Conservation (phyloP, 2,329 filamentous ascomycete species). For the Stemphylium lycopersici region DNA sequence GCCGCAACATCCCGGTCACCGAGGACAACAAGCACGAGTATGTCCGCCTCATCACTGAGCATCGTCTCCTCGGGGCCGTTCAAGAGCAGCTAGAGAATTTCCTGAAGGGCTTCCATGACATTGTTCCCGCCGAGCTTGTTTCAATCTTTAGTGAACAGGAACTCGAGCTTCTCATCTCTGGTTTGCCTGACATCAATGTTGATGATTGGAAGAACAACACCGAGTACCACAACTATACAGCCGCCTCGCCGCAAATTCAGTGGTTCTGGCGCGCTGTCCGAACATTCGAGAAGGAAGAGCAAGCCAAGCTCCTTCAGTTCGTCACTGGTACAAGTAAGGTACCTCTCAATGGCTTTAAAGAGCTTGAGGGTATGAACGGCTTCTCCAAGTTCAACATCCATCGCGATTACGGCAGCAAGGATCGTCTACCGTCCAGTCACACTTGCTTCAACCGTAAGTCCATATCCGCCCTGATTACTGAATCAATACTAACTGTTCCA, state of each 20-base stretch:
- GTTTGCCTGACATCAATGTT: conserved; percentile 93
- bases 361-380: conserved; percentile 98
- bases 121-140: conserved; percentile 91
- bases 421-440: conserved; percentile 92
- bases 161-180: conserved; percentile 93
- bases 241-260: conserved; percentile 93
- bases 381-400: conserved; percentile 99
- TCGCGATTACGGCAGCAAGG: conserved; percentile 95
- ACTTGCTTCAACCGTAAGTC: conserved; percentile 99
- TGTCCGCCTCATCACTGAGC: conserved; percentile 90
- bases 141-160: conserved; percentile 99
- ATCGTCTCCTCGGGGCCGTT: conserved; percentile 89
- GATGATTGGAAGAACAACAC: conserved; percentile 99
- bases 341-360: conserved; percentile 97
- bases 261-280: conserved; percentile 99
- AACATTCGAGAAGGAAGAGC: conserved; percentile 98
- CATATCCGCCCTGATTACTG: neutral
- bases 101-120: conserved; percentile 95
- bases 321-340: conserved; percentile 99
- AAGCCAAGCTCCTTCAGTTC: conserved; percentile 95
- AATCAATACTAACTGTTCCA: conserved; percentile 43
- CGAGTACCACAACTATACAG: conserved; percentile 97
- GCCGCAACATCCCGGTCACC: conserved; percentile 89
- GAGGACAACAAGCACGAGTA: conserved; percentile 99
- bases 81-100: conserved; percentile 94